A percentile compares a stretch with the other conserved stretches of the same genome.
phyloP scores from a whole-genome alignment of 2,329 filamentous ascomycete genomes.

The Microcera coccophila region DNA sequence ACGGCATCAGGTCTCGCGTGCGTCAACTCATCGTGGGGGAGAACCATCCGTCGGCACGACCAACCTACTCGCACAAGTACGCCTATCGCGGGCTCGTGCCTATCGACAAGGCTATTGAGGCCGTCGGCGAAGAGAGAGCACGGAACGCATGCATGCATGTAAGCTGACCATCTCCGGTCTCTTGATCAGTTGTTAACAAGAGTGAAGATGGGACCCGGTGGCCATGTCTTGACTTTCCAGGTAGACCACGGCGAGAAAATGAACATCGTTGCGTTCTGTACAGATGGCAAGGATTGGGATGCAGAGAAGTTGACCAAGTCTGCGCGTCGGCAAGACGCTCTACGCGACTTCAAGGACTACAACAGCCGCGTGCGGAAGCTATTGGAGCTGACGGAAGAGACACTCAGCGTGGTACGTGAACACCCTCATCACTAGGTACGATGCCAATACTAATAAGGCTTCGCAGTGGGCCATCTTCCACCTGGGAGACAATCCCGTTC shows the following conservation, averaged over 20 bases:
- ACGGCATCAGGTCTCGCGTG: conserved; percentile 59
- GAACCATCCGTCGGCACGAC: conserved; percentile 35
- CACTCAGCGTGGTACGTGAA: conserved; percentile 19
- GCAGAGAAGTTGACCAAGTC: conserved; percentile 17
- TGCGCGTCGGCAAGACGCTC: conserved; percentile 30
- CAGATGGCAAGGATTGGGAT: conserved; percentile 30
- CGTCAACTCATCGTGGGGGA: conserved; percentile 47
- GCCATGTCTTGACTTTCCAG: conserved; percentile 57
- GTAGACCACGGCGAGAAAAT: conserved; percentile 52
- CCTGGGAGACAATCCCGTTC: conserved; percentile 40
- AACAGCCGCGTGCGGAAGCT: conserved; percentile 29
- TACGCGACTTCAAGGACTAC: conserved; percentile 35
- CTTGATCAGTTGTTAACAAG: too few relatives aligned
- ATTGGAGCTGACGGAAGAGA: conserved; percentile 27
- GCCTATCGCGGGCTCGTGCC: conserved; percentile 47
- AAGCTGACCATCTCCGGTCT: conserved; percentile 4
- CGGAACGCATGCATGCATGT: conserved; percentile 29
- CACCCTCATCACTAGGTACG: neutral
- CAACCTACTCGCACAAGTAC: conserved; percentile 51
- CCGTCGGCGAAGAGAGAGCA: conserved; percentile 40
- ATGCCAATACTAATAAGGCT: neutral
- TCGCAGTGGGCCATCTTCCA: conserved; percentile 45
- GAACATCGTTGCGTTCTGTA: conserved; percentile 50
- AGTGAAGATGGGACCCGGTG: conserved; percentile 41
- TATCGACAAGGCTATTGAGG: conserved; percentile 50